phyloP scores from a whole-genome alignment of 148 eudicot species.

The Rheum nobile region DNA sequence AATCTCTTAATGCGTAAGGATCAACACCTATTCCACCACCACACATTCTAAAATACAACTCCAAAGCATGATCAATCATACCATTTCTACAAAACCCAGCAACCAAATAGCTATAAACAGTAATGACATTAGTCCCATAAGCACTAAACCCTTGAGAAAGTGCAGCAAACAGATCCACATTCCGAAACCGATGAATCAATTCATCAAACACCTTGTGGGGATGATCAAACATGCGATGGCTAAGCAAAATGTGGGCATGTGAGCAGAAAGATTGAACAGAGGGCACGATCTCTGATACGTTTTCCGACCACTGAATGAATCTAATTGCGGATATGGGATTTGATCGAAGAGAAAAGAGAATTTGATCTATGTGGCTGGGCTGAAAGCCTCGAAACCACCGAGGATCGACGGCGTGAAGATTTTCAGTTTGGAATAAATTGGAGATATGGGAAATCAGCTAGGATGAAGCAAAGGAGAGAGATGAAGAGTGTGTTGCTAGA shows the following conservation, averaged over 20 bases:
- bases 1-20: too few species aligned
- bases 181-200: too few species aligned
- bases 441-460: conserved; percentile 16
- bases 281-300: conserved; percentile 27
- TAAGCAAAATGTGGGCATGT: conserved; percentile 24
- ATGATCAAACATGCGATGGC: conserved; percentile 30
- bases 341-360: conserved; percentile 36
- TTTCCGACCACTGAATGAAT: conserved; percentile 42
- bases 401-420: too few species aligned
- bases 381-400: too few species aligned
- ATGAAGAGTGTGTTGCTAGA: not conserved
- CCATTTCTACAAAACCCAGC: too few species aligned
- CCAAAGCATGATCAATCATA: too few species aligned
- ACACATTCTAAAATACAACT: too few species aligned
- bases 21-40: too few species aligned
- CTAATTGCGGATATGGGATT: conserved; percentile 41
- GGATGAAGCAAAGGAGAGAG: not conserved
- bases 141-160: conserved; percentile 24
- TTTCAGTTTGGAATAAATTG: conserved; percentile 21
- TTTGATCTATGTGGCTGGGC: too few species aligned
- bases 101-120: conserved; percentile 46
- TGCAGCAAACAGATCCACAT: conserved; percentile 23
- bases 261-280: too few species aligned
- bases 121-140: conserved; percentile 34
- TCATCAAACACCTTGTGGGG: conserved; percentile 40